These are phyloP conservation scores for Leccinum subfulvum DNA, from an alignment of 1,284 basidiomycete species.

Conservation along the genomic window DNA sequence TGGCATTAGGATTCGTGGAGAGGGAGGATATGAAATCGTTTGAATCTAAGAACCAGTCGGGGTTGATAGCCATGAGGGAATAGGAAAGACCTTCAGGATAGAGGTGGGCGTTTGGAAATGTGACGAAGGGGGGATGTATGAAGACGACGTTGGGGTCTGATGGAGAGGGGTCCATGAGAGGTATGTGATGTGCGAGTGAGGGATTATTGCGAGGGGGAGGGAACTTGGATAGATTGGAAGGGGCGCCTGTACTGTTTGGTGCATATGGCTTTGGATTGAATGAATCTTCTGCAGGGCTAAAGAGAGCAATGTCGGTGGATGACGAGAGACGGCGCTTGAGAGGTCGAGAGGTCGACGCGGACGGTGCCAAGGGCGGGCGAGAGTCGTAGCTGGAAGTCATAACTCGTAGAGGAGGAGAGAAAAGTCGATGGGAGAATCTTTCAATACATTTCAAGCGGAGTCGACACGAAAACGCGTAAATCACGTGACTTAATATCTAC, in stretches of 20 bases:
- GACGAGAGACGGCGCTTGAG: slow-evolving; percentile 51
- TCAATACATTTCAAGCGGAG: slow-evolving; percentile 41
- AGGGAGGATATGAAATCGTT: slow-evolving; percentile 57
- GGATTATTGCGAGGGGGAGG: slow-evolving; percentile 34
- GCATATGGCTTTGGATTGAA: slow-evolving; percentile 61
- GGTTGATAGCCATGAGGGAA: slow-evolving; percentile 63
- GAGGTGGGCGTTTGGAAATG: slow-evolving; percentile 59
- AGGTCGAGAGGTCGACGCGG: slow-evolving; percentile 34
- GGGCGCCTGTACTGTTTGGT: slow-evolving; percentile 33
- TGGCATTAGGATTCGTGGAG: slow-evolving; percentile 47
- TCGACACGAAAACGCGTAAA: slow-evolving; percentile 37
- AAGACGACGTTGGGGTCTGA: slow-evolving; percentile 63
- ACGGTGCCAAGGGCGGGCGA: slow-evolving; percentile 20
- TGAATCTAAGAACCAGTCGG: slow-evolving; percentile 74
- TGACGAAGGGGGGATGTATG: slow-evolving; percentile 66
- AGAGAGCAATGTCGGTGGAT: slow-evolving; percentile 49
- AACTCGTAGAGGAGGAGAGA: slow-evolving; percentile 4
- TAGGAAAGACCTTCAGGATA: slow-evolving; percentile 68
- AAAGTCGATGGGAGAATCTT: slow-evolving; percentile 22
- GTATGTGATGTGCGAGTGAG: slow-evolving; percentile 44
- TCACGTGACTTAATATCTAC: slow-evolving; percentile 29
- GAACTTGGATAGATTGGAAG: slow-evolving; percentile 17
- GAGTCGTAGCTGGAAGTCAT: not conserved
- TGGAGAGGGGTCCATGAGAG: slow-evolving; percentile 63
- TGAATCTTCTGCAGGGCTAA: slow-evolving; percentile 55